Evolutionary conservation across 176 grass and related monocot genomes (phyloP), one percentile per base, ranked within the genome.

Genomic region (Otatea glauca): DNA sequence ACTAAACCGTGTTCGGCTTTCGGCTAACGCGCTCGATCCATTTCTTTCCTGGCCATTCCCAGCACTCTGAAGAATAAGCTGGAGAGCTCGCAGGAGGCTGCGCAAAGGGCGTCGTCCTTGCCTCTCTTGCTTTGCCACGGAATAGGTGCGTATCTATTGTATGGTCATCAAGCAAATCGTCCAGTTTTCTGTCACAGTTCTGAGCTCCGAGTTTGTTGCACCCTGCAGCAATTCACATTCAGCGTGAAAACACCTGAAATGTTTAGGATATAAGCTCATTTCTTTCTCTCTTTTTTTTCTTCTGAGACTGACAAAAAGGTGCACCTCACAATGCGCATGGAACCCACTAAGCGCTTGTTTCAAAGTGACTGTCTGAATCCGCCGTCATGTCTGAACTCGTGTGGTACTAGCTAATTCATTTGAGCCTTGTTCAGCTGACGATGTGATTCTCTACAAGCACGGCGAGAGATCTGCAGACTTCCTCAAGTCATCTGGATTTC

Each of bases 91-190:
- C 77, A 85, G 84, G 96, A 95, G 69, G 89, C 91, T 67, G 86
- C 88, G 75, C 88, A 87, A 53, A 88, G 80, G 81, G 96, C 96
- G 84, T 90, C 93, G 59, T 94, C 87, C 42, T 88, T 98, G 70
- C 96, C 96, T 85, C 70, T 98, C 86, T 68, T 98, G 34, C 96
- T 98, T 66, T 98, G 96, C 58, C 96, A 98, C 81, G 96, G 96
- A 90, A 92, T 94, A 95, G 83, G 96, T 94, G 79, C 25, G 25
- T 88, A 63, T 75, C 61, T 85, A 3, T 53, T 43, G 56, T 5
- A 24, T 23, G 55, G 55, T 23, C 55, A 58, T 58, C 21, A 23
- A 10, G 21, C 55, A 23, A 58, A 23, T 21, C 16, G n/a, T 58
- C 55, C 8, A 58, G 55, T 58, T 58, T 23, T n/a, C 21, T 58